These are phyloP conservation scores for Aspergillus cristatus DNA, from an alignment of 495 filamentous ascomycete genomes.

Conservation along the genomic window DNA sequence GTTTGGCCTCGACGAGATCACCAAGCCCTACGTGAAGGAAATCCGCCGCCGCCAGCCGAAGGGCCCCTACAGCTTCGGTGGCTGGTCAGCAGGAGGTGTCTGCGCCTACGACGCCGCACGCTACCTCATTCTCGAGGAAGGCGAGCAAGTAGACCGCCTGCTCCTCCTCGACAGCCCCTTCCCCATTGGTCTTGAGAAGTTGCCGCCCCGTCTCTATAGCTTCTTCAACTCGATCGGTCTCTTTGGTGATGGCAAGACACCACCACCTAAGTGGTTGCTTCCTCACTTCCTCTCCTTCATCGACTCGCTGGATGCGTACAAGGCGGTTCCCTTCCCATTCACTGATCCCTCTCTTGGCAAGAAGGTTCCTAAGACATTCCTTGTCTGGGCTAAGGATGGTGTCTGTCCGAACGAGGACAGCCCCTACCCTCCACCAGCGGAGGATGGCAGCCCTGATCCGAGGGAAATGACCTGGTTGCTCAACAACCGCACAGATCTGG, in stretches of 20 bases:
- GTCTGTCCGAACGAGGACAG: constrained; percentile 63
- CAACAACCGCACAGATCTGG: constrained; percentile 69
- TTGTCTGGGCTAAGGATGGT: constrained; percentile 76
- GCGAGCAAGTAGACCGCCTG: constrained; percentile 62
- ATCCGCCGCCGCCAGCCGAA: constrained; percentile 66
- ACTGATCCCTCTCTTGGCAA: constrained; percentile 31
- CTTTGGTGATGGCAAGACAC: constrained; percentile 59
- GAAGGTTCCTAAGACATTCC: constrained; percentile 49
- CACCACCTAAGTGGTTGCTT: constrained; percentile 67
- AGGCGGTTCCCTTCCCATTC: constrained; percentile 34
- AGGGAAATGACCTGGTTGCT: constrained; percentile 67
- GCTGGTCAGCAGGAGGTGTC: constrained; percentile 83
- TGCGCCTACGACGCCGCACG: constrained; percentile 77
- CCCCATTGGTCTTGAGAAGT: constrained; percentile 66
- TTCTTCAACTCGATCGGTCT: constrained; percentile 77
- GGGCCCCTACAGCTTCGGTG: constrained; percentile 59
- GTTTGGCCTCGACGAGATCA: constrained; percentile 47
- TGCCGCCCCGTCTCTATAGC: constrained; percentile 64
- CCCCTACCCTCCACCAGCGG: constrained; percentile 58
- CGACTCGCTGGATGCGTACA: constrained; percentile 65
- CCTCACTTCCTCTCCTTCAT: constrained; percentile 78
- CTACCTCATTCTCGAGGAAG: constrained; percentile 56
- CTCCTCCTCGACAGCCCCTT: constrained; percentile 79
- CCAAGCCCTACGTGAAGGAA: constrained; percentile 50
- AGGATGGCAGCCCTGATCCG: constrained; percentile 44